phyloP scores from a whole-genome alignment of 148 eudicot genomes.

The Rhododendron griersonianum region DNA sequence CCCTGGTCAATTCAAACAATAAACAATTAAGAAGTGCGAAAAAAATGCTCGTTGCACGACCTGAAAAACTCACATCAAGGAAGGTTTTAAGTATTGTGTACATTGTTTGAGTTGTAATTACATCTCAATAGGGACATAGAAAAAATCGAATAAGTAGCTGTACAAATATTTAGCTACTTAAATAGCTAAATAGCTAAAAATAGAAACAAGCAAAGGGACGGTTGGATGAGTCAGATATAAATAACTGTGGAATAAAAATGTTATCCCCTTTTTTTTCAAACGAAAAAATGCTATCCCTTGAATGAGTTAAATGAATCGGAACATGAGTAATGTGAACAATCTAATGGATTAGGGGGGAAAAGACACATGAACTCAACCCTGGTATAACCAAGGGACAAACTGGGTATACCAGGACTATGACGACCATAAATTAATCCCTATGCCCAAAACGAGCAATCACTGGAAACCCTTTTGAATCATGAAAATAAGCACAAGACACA shows the following conservation, averaged over 20 bases:
- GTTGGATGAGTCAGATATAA: not conserved
- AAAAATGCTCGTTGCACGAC: not conserved
- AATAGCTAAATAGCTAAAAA: not conserved
- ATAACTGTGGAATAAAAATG: not conserved
- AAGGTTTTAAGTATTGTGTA: not conserved
- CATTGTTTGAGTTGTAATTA: not conserved
- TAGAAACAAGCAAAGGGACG: not conserved
- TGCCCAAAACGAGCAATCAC: not conserved
- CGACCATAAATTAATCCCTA: not conserved
- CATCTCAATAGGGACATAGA: not conserved
- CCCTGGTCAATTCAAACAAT: constrained; percentile 29
- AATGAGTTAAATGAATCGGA: not conserved
- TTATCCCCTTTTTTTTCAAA: not conserved
- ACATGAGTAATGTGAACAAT: not conserved
- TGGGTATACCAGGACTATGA: not conserved
- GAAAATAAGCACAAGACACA: not conserved
- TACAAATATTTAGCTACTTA: not conserved
- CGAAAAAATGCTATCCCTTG: not conserved
- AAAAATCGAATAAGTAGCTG: not conserved
- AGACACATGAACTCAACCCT: not conserved
- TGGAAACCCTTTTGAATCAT: not conserved
- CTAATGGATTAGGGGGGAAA: not conserved
- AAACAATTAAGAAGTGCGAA: not conserved
- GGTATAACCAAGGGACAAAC: not conserved
- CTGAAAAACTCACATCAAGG: too few species aligned